phyloP scores from a whole-genome alignment of 2,329 filamentous ascomycete genomes.

The Aspergillus sp. region DNA sequence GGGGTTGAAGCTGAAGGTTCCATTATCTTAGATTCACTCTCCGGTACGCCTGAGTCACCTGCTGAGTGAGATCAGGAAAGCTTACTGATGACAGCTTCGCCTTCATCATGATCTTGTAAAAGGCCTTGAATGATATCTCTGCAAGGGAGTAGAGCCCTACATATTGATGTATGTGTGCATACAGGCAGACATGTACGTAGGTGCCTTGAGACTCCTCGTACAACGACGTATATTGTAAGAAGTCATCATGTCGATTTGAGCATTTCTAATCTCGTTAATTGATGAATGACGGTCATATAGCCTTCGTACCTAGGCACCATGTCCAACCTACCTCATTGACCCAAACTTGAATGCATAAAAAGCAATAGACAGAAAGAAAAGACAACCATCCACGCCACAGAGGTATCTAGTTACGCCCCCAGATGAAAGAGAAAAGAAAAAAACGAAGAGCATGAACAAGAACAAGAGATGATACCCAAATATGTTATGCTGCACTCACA shows the following conservation, averaged over 20 bases:
- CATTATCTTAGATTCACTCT: not conserved
- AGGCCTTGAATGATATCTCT: too few species aligned
- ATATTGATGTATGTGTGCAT: too few species aligned
- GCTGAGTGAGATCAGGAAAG: too few species aligned
- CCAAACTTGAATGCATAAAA: not conserved
- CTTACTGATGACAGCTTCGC: too few species aligned
- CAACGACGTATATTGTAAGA: too few species aligned
- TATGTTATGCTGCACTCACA: slow-evolving; percentile 11
- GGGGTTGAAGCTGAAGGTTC: too few species aligned
- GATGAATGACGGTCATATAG: not conserved
- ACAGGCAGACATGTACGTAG: too few species aligned
- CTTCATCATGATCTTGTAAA: too few species aligned
- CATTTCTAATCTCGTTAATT: not conserved
- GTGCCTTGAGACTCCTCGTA: too few species aligned
- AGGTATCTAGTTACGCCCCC: slow-evolving; percentile 19
- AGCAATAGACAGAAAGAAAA: not conserved
- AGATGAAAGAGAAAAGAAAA: slow-evolving; percentile 7
- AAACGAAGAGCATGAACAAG: slow-evolving; percentile 7
- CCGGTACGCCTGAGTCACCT: too few species aligned
- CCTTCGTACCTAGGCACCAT: not conserved
- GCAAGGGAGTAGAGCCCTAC: not conserved
- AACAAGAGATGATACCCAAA: not conserved
- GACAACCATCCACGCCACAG: slow-evolving; percentile 3
- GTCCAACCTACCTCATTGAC: not conserved
- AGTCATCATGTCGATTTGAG: not conserved